phyloP scores from a whole-genome alignment of 2,329 filamentous ascomycete species.

The Fusarium brachygibbosum region DNA sequence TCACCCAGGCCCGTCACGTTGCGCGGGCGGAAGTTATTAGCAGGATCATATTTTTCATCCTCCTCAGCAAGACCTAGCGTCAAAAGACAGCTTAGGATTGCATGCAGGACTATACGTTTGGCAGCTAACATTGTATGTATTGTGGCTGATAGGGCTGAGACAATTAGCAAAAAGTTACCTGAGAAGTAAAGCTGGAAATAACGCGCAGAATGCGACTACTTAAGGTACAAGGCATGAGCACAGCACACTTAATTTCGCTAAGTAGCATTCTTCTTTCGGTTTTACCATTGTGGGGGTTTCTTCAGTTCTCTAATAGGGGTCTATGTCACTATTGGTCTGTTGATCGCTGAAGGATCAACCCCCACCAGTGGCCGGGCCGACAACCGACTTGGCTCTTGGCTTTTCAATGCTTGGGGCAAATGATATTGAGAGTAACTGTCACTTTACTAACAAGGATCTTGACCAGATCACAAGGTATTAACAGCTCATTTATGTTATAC shows the following conservation, averaged over 20 bases:
- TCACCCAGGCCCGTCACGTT: neutral
- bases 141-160: neutral
- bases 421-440: neutral
- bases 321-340: neutral
- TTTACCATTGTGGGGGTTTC: neutral
- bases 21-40: neutral
- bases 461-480: neutral
- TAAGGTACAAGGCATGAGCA: neutral
- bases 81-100: neutral
- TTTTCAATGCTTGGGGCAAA: neutral
- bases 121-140: neutral
- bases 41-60: constrained; percentile 5
- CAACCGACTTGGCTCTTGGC: constrained; percentile 8
- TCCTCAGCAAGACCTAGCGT: neutral
- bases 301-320: neutral
- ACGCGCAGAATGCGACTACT: neutral
- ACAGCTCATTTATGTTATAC: neutral
- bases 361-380: neutral
- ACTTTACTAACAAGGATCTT: neutral
- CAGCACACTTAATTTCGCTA: neutral
- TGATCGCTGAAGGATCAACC: neutral
- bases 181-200: neutral
- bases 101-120: neutral
- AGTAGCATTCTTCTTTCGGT: neutral
- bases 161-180: neutral